Evolutionary conservation across 352 stramenopile genomes (phyloP), one percentile per base, ranked within the genome.

Genomic region (Sclerospora graminicola): DNA sequence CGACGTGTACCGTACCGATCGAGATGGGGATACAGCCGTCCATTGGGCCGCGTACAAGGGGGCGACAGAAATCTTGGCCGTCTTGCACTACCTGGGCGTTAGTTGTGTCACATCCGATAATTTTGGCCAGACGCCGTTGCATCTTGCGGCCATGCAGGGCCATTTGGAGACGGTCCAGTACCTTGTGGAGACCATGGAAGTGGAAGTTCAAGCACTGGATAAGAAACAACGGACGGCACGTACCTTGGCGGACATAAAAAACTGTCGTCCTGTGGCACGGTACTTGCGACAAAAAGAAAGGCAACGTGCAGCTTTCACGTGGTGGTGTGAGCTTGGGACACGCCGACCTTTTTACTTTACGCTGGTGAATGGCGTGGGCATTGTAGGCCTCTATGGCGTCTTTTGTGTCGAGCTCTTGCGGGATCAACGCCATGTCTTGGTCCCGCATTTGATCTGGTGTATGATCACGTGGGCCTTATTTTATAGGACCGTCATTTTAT

Each of bases 41-140:
- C 81, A 93, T 53, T 93, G 81, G 81, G 78, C 76, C 0, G 81
- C 81, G 36, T 93, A 93, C 60, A 89, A 93, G 48, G 81, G 78
- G 29, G 69, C 66, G 45, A 84, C 71, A 4, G 78, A 90, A 54
- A 86, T 90, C 37, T 65, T 93, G 6, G 75, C 71, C 2, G 71
- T 90, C 6, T 90, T 88, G 45, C 77, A 90, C 60, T 86, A 90
- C 37, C 48, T 90, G 2, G 66, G 78, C 27, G 57, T 90, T 30
- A 74, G 59, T 18, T 77, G 66, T 0, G 73, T 87, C 42, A 60
- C 49, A 5, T 65, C 71, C 7, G 81, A 93, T 32, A 56, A 60
- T 1, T 93, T 78, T 42, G 78, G 81, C 1, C 79, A 90, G 57
- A 88, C 74, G n/a, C 81, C 81, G 9, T 42, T 93, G 51, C 81